Evolutionary conservation across 768 basidiomycete genomes (phyloP), one percentile per base, ranked within the genome.

Genomic region (Austroboletus eburneus): DNA sequence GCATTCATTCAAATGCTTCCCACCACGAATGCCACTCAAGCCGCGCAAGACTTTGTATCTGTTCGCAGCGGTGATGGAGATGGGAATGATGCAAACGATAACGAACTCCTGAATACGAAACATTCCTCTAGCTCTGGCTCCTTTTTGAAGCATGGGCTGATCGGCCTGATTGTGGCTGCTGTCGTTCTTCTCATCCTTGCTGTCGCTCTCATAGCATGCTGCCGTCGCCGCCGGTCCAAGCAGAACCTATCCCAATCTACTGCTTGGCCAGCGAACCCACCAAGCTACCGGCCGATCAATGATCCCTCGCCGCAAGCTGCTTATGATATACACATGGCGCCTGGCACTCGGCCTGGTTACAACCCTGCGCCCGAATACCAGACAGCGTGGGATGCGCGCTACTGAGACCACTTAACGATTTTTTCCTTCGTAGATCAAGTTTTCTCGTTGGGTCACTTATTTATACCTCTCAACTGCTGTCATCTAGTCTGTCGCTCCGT

Each of bases 1-100:
- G 83, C 85, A 0, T 87, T 74, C 66, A 69, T 85, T 35, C 85
- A 87, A 56, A 65, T 87, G 14, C 71, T 83, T 35, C 72, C 83
- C 0, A 68, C 70, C 9, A 86, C 85, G 8, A 66, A 73, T 42
- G 67, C 79, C 52, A 57, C 65, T 23, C 55, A 67, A 68, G 75
- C 72, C 13, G 16, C 51, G 36, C 16, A 42, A 29, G 57, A 53
- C 39, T 60, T 55, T 33, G 45, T 44, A 21, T 36, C 5, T 5
- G 40, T 56, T 10, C 57, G 58, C 43, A 27, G 5, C 27, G 27
- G 44, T 21, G 12, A 37, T 22, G 30, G 37, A 18, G 36, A 9
- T 40, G 29, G 39, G 12, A 29, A 39, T 20, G 25, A 22, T 24
- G 24, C 14, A 18, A 50, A 68, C 66, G 69, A 5, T 71, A 78